Conservation (phyloP, 805 yeast species). For the Candida hispaniensis region DNA sequence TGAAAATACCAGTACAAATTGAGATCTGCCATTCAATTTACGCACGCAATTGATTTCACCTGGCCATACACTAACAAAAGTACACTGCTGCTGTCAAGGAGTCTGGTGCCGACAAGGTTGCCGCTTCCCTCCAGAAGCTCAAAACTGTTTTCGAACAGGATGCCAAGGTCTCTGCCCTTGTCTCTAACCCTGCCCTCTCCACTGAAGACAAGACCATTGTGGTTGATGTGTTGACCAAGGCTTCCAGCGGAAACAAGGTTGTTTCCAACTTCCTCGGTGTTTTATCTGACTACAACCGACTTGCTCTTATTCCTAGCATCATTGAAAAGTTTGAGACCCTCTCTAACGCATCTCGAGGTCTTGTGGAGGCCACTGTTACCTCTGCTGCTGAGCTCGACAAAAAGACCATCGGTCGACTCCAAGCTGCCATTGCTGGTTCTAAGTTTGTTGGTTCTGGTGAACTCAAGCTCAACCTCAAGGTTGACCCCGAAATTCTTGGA, state of each 20-base stretch:
- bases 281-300: conserved; percentile 90
- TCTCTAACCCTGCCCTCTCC: conserved; percentile 77
- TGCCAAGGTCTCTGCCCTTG: conserved; percentile 46
- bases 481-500: conserved; percentile 86
- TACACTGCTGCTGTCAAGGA: conserved; percentile 84
- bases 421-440: conserved; percentile 66
- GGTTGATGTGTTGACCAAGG: conserved; percentile 44
- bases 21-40: background rate
- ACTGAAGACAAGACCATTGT: conserved; percentile 61
- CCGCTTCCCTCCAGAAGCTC: conserved; percentile 52
- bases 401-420: conserved; percentile 65
- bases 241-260: conserved; percentile 50
- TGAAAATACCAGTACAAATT: background rate
- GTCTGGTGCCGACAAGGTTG: conserved; percentile 61
- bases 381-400: conserved; percentile 76
- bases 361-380: conserved; percentile 87
- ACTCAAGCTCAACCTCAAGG: conserved; percentile 69
- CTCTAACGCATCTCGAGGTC: conserved; percentile 81
- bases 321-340: conserved; percentile 62
- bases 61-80: conserved; percentile 16
- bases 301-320: conserved; percentile 54
- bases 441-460: conserved; percentile 75
- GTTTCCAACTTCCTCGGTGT: conserved; percentile 72
- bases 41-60: background rate
- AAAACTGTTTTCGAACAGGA: conserved; percentile 49